Percentiles rank a stretch among this genome's conserved stretches.
phyloP scores from a whole-genome alignment of 768 basidiomycete genomes.

The Suillus bovinus region DNA sequence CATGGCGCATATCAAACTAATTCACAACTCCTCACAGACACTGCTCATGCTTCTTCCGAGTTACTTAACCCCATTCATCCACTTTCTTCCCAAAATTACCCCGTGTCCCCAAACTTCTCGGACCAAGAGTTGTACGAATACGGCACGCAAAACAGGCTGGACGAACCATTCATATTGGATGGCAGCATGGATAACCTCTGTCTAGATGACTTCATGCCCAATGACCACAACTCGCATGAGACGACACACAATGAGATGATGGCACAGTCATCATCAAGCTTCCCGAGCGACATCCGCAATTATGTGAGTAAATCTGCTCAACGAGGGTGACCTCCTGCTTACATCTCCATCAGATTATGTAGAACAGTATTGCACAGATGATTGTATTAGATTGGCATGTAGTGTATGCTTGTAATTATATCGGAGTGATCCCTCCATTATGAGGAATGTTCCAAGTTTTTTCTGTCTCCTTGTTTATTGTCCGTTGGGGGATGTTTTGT shows the following conservation, averaged over 20 bases:
- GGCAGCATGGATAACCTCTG: constrained; percentile 28
- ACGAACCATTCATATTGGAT: constrained; percentile 31
- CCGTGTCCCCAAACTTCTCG: background rate
- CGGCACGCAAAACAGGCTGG: constrained; percentile 18
- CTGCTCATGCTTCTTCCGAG: constrained; percentile 6
- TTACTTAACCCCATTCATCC: background rate
- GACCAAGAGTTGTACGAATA: background rate
- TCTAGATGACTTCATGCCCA: constrained; percentile 25
- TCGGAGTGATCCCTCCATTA: background rate
- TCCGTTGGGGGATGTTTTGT: too few relatives aligned
- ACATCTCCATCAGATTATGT: constrained; percentile 22
- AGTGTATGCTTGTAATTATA: constrained; percentile 4
- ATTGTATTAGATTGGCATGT: constrained; percentile 4
- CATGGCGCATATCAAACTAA: constrained; percentile 1
- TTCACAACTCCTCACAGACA: background rate
- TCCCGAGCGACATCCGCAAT: constrained; percentile 30
- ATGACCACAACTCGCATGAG: constrained; percentile 18
- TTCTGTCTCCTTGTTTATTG: too few relatives aligned
- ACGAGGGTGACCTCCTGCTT: constrained; percentile 6
- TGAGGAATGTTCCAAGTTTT: background rate
- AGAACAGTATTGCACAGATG: constrained; percentile 10
- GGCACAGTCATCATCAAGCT: constrained; percentile 24
- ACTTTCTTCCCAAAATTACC: constrained; percentile 14
- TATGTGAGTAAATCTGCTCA: constrained; percentile 32
- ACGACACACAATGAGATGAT: constrained; percentile 1